phyloP scores from a whole-genome alignment of 1,284 basidiomycete genomes.

The Pyrrhoderma noxium region DNA sequence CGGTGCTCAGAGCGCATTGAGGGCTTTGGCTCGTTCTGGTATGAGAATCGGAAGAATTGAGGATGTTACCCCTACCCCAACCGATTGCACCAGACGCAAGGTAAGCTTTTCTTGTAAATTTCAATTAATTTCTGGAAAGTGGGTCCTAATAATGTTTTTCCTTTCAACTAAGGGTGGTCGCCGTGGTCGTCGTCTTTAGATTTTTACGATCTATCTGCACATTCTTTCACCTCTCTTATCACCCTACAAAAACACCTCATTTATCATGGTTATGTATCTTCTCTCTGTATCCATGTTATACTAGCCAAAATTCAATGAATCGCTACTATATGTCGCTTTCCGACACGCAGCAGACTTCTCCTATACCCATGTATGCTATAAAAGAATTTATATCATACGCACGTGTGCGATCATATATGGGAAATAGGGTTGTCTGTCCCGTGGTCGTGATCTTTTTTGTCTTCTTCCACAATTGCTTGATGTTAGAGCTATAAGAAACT shows the following conservation, averaged over 20 bases:
- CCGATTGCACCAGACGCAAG: conserved; percentile 96
- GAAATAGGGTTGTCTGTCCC: conserved; percentile 45
- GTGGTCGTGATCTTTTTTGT: conserved; percentile 49
- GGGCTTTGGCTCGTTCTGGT: conserved; percentile 96
- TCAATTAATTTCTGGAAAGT: not conserved
- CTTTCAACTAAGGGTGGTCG: conserved; percentile 80
- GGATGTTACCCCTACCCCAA: conserved; percentile 95
- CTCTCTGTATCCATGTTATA: conserved; percentile 30
- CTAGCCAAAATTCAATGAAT: too few relatives aligned
- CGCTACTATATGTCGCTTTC: conserved; percentile 60
- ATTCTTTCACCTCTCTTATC: too few relatives aligned
- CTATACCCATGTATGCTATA: conserved; percentile 21
- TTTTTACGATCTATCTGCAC: not conserved
- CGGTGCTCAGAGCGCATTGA: conserved; percentile 96
- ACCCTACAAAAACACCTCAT: too few relatives aligned
- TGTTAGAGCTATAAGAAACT: too few relatives aligned
- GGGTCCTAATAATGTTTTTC: not conserved
- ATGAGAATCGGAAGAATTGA: conserved; percentile 99
- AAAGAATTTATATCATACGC: too few relatives aligned
- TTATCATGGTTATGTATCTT: conserved; percentile 1
- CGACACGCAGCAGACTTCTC: conserved; percentile 68
- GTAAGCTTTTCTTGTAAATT: conserved; percentile 32
- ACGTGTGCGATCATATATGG: too few relatives aligned
- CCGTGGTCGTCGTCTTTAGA: conserved; percentile 95
- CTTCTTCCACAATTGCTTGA: not conserved